Evolutionary conservation across 1,284 basidiomycete genomes (phyloP).

Genomic region (Porodaedalea pini): DNA sequence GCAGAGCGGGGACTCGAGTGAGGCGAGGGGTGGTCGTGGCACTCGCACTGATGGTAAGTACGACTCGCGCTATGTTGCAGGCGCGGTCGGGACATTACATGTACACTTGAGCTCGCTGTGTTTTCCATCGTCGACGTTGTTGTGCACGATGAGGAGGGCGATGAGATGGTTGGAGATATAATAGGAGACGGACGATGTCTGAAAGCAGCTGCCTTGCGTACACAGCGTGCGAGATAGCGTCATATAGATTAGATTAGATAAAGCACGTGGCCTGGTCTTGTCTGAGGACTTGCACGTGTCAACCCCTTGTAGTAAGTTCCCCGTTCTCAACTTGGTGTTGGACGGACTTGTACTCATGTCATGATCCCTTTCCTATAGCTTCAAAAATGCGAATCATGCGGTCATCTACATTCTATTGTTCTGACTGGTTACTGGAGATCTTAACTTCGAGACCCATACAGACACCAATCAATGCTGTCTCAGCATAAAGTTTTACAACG

Average conservation of each 20-base stretch:
- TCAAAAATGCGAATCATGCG: too few species aligned
- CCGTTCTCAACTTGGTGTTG: too few species aligned
- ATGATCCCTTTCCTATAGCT: too few species aligned
- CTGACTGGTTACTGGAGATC: too few species aligned
- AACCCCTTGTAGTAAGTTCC: too few species aligned
- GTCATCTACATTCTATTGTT: too few species aligned
- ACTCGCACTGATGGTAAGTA: neutral
- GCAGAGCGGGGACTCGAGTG: slow-evolving; percentile 47
- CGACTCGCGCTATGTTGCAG: neutral
- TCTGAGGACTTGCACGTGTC: too few species aligned
- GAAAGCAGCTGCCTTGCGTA: neutral
- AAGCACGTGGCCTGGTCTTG: too few species aligned
- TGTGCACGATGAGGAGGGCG: neutral
- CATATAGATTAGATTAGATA: neutral
- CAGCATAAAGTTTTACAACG: too few species aligned
- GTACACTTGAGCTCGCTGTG: neutral
- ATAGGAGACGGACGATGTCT: neutral
- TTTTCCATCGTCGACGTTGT: neutral
- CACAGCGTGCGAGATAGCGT: neutral
- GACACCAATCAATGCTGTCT: too few species aligned
- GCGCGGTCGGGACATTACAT: neutral
- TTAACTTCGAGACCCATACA: too few species aligned
- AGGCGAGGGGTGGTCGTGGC: slow-evolving; percentile 22
- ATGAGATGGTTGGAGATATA: neutral
- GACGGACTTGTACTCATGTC: too few species aligned